A percentile compares a stretch with the other conserved stretches of the same genome.
Evolutionary conservation across 2,329 filamentous ascomycete genomes (phyloP).

Genomic region (Xylaria sp.): DNA sequence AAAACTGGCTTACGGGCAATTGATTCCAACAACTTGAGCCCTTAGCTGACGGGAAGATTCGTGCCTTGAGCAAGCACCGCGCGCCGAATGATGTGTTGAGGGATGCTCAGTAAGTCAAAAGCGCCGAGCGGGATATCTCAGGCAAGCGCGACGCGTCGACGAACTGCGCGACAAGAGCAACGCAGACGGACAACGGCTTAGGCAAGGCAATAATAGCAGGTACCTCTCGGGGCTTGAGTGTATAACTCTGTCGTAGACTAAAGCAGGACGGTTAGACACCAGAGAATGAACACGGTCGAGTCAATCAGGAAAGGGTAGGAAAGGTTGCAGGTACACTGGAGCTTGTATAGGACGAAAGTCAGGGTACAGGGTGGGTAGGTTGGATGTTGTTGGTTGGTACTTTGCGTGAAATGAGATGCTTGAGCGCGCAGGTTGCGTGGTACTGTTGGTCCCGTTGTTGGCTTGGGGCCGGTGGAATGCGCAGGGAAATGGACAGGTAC

Average conservation of each 20-base stretch:
- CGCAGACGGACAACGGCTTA: neutral
- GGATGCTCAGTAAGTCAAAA: neutral
- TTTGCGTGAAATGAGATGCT: slow-evolving; percentile 17
- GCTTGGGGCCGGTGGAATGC: slow-evolving; percentile 22
- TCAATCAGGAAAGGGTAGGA: slow-evolving; percentile 14
- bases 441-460: slow-evolving; percentile 27
- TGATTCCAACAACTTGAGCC: neutral
- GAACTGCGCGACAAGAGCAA: slow-evolving; percentile 2
- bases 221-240: slow-evolving; percentile 13
- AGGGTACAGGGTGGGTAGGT: slow-evolving; percentile 28
- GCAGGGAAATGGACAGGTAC: slow-evolving; percentile 23
- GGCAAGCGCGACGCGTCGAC: slow-evolving; percentile 18
- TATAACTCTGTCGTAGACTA: slow-evolving; percentile 24
- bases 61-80: slow-evolving; percentile 6
- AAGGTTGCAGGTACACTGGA: slow-evolving; percentile 26
- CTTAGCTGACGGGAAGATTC: neutral
- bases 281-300: slow-evolving; percentile 10
- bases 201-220: neutral
- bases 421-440: slow-evolving; percentile 22
- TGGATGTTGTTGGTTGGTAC: slow-evolving; percentile 25
- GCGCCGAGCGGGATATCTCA: neutral
- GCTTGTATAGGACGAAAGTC: slow-evolving; percentile 25
- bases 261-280: slow-evolving; percentile 22
- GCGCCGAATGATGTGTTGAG: neutral
- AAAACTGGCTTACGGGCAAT: slow-evolving; percentile 18